Conservation (phyloP, 352 stramenopile species). For the Phytophthora uliginosa region DNA sequence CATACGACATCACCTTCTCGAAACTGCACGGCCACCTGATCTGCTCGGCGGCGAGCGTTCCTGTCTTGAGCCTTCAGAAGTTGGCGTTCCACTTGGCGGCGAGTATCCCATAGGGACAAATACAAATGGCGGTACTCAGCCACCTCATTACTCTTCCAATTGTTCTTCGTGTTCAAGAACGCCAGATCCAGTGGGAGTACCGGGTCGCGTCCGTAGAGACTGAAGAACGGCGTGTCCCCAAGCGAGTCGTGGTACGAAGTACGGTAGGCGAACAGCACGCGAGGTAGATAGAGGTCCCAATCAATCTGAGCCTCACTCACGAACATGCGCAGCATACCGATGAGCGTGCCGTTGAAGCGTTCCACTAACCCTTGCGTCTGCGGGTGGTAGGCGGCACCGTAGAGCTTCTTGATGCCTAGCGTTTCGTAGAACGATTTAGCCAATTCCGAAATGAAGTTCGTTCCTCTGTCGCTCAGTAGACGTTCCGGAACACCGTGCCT, state of each 20-base stretch:
- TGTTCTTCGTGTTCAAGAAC: constrained; percentile 9
- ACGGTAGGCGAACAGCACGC: no score
- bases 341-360: constrained; percentile 7
- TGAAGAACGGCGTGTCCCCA: constrained; percentile 10
- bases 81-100: constrained; percentile 4
- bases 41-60: neutral
- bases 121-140: constrained; percentile 1
- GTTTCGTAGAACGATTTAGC: constrained; percentile 6
- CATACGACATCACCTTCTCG: constrained; percentile 4
- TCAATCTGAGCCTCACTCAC: no score
- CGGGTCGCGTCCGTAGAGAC: constrained; percentile 2
- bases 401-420: constrained; percentile 6
- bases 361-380: constrained; percentile 4
- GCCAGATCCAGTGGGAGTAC: constrained; percentile 8
- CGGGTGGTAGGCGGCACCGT: neutral
- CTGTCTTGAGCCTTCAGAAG: neutral
- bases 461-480: constrained; percentile 4
- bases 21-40: neutral
- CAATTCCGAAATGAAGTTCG: constrained; percentile 2
- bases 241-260: no score
- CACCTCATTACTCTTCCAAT: constrained; percentile 19
- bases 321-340: no score
- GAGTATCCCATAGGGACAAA: neutral
- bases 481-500: neutral
- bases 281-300: no score